Evolutionary conservation across 306 rosid genomes (phyloP).

Genomic region (Cicer bijugum): DNA sequence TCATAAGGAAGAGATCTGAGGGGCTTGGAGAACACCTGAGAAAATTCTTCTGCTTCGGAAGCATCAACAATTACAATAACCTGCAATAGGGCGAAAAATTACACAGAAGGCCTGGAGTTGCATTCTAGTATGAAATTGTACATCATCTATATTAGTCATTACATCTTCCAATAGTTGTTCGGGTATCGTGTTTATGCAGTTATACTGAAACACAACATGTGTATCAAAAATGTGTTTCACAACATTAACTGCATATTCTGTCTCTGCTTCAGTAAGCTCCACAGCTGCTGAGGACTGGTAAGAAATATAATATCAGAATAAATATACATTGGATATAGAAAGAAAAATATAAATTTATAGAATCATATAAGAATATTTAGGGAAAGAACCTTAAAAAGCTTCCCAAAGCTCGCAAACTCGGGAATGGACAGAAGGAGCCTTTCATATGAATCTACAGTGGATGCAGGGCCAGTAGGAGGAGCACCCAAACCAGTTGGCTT

Average conservation of each 20-base stretch:
- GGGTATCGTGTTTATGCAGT: slow-evolving; percentile 95
- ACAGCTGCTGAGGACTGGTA: slow-evolving; percentile 93
- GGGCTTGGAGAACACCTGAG: slow-evolving; percentile 75
- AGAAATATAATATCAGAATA: slow-evolving; percentile 44
- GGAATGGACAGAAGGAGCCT: slow-evolving; percentile 74
- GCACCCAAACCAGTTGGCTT: slow-evolving; percentile 87
- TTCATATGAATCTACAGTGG: slow-evolving; percentile 85
- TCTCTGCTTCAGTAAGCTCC: slow-evolving; percentile 97
- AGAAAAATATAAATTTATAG: slow-evolving; percentile 23
- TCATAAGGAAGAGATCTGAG: slow-evolving; percentile 94
- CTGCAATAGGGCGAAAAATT: slow-evolving; percentile 52
- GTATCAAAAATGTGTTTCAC: slow-evolving; percentile 91
- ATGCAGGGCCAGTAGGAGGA: slow-evolving; percentile 72
- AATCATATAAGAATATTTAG: slow-evolving; percentile 34
- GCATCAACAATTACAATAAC: slow-evolving; percentile 83
- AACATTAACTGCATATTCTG: slow-evolving; percentile 93
- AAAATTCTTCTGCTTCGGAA: slow-evolving; percentile 90
- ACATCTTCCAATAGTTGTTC: slow-evolving; percentile 95
- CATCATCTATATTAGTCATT: slow-evolving; percentile 42
- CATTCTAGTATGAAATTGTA: slow-evolving; percentile 18
- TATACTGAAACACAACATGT: slow-evolving; percentile 93
- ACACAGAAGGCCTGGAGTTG: slow-evolving; percentile 36
- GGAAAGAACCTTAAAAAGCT: slow-evolving; percentile 82
- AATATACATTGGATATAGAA: slow-evolving; percentile 20
- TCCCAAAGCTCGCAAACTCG: slow-evolving; percentile 75